These are phyloP conservation scores for Mycena chlorophos DNA, from an alignment of 768 basidiomycete species.

Conservation along the genomic window DNA sequence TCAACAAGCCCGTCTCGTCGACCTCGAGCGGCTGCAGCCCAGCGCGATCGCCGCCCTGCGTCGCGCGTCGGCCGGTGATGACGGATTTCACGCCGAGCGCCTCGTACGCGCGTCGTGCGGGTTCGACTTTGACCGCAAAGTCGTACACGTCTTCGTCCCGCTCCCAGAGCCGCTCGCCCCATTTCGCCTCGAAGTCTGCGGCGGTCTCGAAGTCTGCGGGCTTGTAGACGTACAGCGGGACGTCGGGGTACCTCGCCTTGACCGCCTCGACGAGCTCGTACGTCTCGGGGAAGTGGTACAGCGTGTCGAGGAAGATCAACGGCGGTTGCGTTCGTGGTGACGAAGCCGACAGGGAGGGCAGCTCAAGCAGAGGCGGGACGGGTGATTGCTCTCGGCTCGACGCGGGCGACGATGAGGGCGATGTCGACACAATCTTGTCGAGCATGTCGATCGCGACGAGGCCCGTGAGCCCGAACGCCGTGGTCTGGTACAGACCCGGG, in stretches of 20 bases:
- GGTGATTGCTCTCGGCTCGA: conserved; percentile 1
- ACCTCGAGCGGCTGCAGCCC: conserved; percentile 84
- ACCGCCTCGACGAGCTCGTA: conserved; percentile 87
- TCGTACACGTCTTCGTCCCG: conserved; percentile 86
- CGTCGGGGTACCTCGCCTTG: conserved; percentile 62
- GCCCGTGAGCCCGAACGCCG: conserved; percentile 95
- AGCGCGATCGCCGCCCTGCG: conserved; percentile 90
- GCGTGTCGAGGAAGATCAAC: conserved; percentile 93
- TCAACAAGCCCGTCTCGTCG: conserved; percentile 85
- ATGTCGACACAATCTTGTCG: conserved; percentile 62
- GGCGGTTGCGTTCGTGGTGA: conserved; percentile 42
- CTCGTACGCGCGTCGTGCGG: conserved; percentile 84
- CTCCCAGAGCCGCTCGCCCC: conserved; percentile 86
- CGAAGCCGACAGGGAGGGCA: conserved; percentile 36
- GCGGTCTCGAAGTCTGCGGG: conserved; percentile 70
- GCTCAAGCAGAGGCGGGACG: neutral
- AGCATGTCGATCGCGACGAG: conserved; percentile 95
- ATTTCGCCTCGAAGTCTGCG: conserved; percentile 73
- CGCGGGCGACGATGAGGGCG: neutral
- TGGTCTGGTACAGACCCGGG: conserved; percentile 86
- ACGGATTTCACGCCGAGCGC: conserved; percentile 77
- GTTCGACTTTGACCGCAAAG: conserved; percentile 94
- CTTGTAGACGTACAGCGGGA: conserved; percentile 72
- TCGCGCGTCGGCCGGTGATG: conserved; percentile 92
- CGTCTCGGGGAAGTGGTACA: conserved; percentile 95